Percentiles rank a stretch among this genome's conserved stretches.
phyloP scores from a whole-genome alignment of 2,329 filamentous ascomycete genomes.

The Capronia coronata region DNA sequence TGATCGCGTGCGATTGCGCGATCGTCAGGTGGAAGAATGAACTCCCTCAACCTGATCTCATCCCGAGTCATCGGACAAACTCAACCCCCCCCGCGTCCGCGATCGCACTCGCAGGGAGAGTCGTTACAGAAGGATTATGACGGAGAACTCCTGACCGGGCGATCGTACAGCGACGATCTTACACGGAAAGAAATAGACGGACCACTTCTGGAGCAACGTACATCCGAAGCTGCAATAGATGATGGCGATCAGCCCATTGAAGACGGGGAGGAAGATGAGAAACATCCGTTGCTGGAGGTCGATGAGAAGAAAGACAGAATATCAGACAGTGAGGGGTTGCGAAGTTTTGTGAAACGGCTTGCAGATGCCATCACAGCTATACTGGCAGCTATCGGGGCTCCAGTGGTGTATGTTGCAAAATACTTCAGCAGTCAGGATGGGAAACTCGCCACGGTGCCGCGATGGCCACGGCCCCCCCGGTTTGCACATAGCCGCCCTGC shows the following conservation, averaged over 20 bases:
- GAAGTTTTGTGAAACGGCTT: conserved; percentile 60
- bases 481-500: conserved; percentile 16
- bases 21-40: conserved; percentile 53
- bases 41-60: conserved; percentile 91
- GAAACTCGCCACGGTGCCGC: conserved; percentile 68
- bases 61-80: conserved; percentile 65
- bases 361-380: conserved; percentile 68
- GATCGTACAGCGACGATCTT: conserved; percentile 39
- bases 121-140: conserved; percentile 32
- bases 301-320: conserved; percentile 34
- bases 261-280: conserved; percentile 51
- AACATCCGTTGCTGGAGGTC: conserved; percentile 58
- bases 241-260: conserved; percentile 37
- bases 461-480: conserved; percentile 48
- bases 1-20: conserved; percentile 1
- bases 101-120: conserved; percentile 50
- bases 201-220: conserved; percentile 28
- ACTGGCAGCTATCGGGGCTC: conserved; percentile 68
- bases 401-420: conserved; percentile 73
- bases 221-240: conserved; percentile 25
- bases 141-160: conserved; percentile 34
- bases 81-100: conserved; percentile 46
- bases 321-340: conserved; percentile 37
- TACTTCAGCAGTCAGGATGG: conserved; percentile 78
- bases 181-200: conserved; percentile 30